Base-by-base conservation (phyloP, 768 basidiomycete genomes). In the Phlegmacium glaucopus region DNA sequence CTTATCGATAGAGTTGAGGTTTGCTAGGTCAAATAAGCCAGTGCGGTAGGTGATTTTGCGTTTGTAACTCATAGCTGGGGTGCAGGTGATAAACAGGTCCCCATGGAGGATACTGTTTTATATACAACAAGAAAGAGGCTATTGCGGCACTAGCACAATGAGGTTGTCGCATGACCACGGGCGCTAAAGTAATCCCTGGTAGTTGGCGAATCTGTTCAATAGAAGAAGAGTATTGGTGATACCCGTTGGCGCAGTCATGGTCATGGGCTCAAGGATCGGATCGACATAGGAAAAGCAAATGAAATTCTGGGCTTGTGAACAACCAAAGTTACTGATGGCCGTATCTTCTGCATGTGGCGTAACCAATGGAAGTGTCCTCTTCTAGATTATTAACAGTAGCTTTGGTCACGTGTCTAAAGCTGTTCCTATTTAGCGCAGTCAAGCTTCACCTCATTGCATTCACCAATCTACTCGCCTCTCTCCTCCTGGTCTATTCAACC, bases 41-140 rank as follows among this genome's bases (percentile, higher is more conserved):
- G 22, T 22, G 22, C 22, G 22, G 22, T 22, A 22, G 5, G 45
- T 50, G 12, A 52, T 30, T 54, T 62, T 66, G 44, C 55, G 63
- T 2, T 43, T 35, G 44, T 47, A 29, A 42, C 41, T 51, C 61
- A 61, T 63, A 48, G 50, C 39, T 35, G 48, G 39, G 42, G 17
- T 18, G 40, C 27, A 32, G 25, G 41, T 26, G 42, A 44, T 34
- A 22, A 25, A 16, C 22, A 22, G 39, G 13, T 17, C 8, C 11
- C 13, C 22, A 29, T 48, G 25, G 6, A 47, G 32, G 18, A 35
- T 22, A 28, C 6, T 18, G 28, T 38, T 55, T 48, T 53, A 55
- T 54, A 49, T 15, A 26, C 25, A 22, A 16, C 22, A 8, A n/a
- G 39, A 38, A 47, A 48, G 44, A 46, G 47, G 34, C 35, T 37